Conservation (phyloP, 116 monocot genomes). For the Phalaenopsis hybrid region DNA sequence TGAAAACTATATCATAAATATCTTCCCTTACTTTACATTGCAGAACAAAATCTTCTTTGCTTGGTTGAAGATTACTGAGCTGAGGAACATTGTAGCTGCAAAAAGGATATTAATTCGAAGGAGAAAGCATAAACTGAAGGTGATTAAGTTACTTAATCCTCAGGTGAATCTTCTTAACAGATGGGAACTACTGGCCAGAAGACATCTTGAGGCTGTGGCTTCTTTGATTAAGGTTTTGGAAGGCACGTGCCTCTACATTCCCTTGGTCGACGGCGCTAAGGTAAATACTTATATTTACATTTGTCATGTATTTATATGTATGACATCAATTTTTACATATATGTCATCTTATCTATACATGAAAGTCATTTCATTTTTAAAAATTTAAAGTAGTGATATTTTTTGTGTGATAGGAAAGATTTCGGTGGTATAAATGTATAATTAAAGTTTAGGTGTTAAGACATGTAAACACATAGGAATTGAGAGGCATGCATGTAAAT, state of each 20-base stretch:
- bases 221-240: slow-evolving; percentile 21
- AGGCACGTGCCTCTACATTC: slow-evolving; percentile 22
- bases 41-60: slow-evolving; percentile 58
- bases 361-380: no score
- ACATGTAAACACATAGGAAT: no score
- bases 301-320: no score
- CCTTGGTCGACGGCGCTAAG: slow-evolving; percentile 47
- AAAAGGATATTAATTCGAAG: slow-evolving; percentile 40
- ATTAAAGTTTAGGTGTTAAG: no score
- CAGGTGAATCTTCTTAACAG: slow-evolving; percentile 33
- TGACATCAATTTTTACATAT: no score
- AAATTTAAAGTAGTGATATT: no score
- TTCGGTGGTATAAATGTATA: no score
- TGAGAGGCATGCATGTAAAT: no score
- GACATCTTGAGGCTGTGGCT: slow-evolving; percentile 30
- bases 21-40: background rate
- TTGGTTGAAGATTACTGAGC: slow-evolving; percentile 40
- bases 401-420: no score
- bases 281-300: slow-evolving; percentile 15
- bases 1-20: no score
- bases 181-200: slow-evolving; percentile 36
- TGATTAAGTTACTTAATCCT: slow-evolving; percentile 22
- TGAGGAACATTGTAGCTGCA: slow-evolving; percentile 37
- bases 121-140: slow-evolving; percentile 34
- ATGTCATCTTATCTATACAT: no score